Percentiles rank a stretch among this genome's conserved stretches.
Conservation (phyloP, 2,329 filamentous ascomycete genomes). For the Dactylellina parvicollis region DNA sequence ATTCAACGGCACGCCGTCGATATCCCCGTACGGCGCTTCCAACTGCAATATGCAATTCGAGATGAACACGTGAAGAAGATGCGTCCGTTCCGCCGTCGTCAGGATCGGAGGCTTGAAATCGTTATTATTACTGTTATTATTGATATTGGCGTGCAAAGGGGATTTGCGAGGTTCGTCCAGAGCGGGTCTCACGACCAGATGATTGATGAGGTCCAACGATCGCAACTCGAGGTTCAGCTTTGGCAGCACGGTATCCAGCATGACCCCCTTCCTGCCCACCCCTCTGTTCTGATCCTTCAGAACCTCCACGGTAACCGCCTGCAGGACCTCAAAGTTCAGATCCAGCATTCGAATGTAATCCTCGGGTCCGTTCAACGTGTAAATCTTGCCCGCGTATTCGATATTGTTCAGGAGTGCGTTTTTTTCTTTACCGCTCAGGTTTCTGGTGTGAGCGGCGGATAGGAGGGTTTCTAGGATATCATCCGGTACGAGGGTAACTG, state of each 20-base stretch:
- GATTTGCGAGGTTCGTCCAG: constrained; percentile 8
- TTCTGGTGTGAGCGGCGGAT: constrained; percentile 26
- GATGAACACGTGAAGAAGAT: constrained; percentile 45
- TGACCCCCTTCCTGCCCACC: not conserved
- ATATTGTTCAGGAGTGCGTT: constrained; percentile 32
- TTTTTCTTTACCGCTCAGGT: constrained; percentile 31
- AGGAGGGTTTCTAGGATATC: constrained; percentile 37
- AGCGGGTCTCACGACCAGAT: constrained; percentile 35
- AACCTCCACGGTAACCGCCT: constrained; percentile 46
- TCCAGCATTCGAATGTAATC: constrained; percentile 41
- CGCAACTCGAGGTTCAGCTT: constrained; percentile 48
- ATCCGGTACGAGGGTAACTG: constrained; percentile 21
- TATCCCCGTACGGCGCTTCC: constrained; percentile 35
- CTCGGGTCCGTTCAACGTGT: constrained; percentile 14
- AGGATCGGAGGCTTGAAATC: constrained; percentile 19
- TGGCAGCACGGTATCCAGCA: constrained; percentile 41
- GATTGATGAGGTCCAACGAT: constrained; percentile 47
- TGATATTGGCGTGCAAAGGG: not conserved
- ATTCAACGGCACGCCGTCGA: constrained; percentile 22
- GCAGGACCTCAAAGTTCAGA: constrained; percentile 42
- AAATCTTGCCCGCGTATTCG: constrained; percentile 13
- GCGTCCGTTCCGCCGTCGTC: constrained; percentile 39
- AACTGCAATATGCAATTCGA: constrained; percentile 45
- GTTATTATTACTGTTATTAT: not conserved
- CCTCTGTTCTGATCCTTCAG: constrained; percentile 3